Evolutionary conservation across 1,284 basidiomycete genomes (phyloP).

Genomic region (Austroboletus novae-zelandiae): DNA sequence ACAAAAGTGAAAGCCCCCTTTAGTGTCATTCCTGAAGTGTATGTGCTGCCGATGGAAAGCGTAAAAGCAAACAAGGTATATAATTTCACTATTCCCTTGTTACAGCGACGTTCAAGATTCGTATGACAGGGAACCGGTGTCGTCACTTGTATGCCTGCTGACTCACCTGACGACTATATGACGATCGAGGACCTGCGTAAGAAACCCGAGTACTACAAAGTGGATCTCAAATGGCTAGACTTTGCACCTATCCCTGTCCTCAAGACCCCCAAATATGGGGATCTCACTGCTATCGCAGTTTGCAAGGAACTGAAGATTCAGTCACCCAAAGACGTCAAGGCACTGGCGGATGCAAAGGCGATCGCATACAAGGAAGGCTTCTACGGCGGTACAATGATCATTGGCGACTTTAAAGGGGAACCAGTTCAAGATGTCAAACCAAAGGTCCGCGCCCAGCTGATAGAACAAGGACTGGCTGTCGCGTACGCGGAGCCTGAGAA

Average conservation of each 20-base stretch:
- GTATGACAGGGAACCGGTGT: slow-evolving; percentile 85
- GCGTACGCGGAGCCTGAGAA: slow-evolving; percentile 97
- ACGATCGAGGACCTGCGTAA: slow-evolving; percentile 92
- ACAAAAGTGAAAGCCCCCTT: slow-evolving; percentile 91
- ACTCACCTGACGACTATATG: slow-evolving; percentile 97
- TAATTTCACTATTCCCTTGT: not conserved
- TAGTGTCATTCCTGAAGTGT: slow-evolving; percentile 82
- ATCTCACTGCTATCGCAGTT: slow-evolving; percentile 87
- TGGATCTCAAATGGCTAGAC: slow-evolving; percentile 87
- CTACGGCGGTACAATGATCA: slow-evolving; percentile 88
- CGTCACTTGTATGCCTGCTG: slow-evolving; percentile 96
- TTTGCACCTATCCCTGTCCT: slow-evolving; percentile 89
- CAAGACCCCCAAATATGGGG: slow-evolving; percentile 86
- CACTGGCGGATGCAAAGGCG: slow-evolving; percentile 96
- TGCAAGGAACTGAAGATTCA: slow-evolving; percentile 93
- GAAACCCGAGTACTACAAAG: slow-evolving; percentile 97
- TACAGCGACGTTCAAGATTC: not conserved
- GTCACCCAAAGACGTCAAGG: slow-evolving; percentile 91
- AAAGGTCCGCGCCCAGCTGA: slow-evolving; percentile 86
- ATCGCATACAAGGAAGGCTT: slow-evolving; percentile 99
- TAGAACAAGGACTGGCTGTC: slow-evolving; percentile 76
- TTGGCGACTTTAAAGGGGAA: slow-evolving; percentile 87
- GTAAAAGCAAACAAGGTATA: slow-evolving; percentile 87
- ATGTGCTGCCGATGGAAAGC: slow-evolving; percentile 97
- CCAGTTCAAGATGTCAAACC: slow-evolving; percentile 89